Evolutionary conservation across 768 basidiomycete genomes (phyloP).

Genomic region (Lactarius psammicola): DNA sequence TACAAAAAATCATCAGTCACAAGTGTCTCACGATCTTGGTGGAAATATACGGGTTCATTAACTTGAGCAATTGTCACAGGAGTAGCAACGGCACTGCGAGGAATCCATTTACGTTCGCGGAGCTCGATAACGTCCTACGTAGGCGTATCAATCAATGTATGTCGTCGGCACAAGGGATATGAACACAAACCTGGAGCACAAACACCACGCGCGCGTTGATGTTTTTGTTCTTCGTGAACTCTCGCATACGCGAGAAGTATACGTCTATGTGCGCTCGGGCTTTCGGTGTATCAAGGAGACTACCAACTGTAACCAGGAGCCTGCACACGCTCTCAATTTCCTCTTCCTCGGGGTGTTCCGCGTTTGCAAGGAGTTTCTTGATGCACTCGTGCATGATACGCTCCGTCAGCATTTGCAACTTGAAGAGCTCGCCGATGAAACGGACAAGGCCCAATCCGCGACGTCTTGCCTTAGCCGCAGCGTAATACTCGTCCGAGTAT

Average conservation of each 20-base stretch:
- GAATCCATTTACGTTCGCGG: slow-evolving; percentile 77
- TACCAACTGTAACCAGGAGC: slow-evolving; percentile 87
- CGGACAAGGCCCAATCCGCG: slow-evolving; percentile 95
- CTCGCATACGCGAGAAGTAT: slow-evolving; percentile 89
- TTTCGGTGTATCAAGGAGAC: slow-evolving; percentile 74
- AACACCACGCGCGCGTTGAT: slow-evolving; percentile 88
- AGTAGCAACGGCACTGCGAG: slow-evolving; percentile 67
- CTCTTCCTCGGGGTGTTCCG: slow-evolving; percentile 94
- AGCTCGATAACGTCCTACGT: slow-evolving; percentile 86
- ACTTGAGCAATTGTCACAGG: slow-evolving; percentile 88
- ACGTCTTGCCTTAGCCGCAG: slow-evolving; percentile 94
- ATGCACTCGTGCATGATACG: slow-evolving; percentile 99
- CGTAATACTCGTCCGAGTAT: slow-evolving; percentile 95
- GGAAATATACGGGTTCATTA: slow-evolving; percentile 69
- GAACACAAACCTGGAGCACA: slow-evolving; percentile 80
- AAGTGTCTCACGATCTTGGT: neutral
- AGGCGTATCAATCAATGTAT: slow-evolving; percentile 14
- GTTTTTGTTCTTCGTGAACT: slow-evolving; percentile 67
- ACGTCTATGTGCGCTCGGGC: slow-evolving; percentile 85
- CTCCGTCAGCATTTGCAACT: slow-evolving; percentile 96
- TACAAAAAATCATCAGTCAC: neutral
- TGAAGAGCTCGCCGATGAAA: slow-evolving; percentile 98
- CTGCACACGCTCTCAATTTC: slow-evolving; percentile 96
- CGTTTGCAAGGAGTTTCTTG: slow-evolving; percentile 90
- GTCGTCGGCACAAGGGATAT: slow-evolving; percentile 5